Conservation (phyloP, 208 protist species). For the Trypanosoma rangeli region DNA sequence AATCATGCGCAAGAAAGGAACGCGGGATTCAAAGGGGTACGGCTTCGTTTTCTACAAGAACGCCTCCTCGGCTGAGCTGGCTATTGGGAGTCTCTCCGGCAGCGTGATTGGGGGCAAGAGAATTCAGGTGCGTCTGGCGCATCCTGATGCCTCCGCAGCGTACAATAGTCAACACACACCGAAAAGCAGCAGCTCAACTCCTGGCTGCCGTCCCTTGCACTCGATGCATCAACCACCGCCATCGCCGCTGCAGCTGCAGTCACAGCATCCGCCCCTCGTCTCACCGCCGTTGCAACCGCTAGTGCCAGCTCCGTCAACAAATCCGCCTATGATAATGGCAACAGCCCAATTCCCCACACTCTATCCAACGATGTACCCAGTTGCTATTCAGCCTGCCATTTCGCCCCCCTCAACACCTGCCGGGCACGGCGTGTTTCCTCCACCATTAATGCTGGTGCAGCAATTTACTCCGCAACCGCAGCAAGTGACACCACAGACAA, state of each 20-base stretch:
- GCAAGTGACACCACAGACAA: slow-evolving; percentile 9
- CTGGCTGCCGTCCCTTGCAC: slow-evolving; percentile 9
- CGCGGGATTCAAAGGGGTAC: slow-evolving; percentile 63
- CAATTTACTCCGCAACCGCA: slow-evolving; percentile 19
- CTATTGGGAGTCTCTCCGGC: slow-evolving; percentile 46
- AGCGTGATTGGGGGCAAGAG: slow-evolving; percentile 37
- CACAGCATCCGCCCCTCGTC: background rate
- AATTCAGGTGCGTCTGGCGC: slow-evolving; percentile 77
- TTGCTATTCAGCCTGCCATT: slow-evolving; percentile 3
- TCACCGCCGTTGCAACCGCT: background rate
- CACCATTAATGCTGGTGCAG: slow-evolving; percentile 22
- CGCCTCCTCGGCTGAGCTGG: slow-evolving; percentile 35
- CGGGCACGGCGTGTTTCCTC: background rate
- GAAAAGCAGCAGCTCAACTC: slow-evolving; percentile 11
- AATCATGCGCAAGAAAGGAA: slow-evolving; percentile 67
- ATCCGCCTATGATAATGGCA: slow-evolving; percentile 17
- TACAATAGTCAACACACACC: slow-evolving; percentile 18
- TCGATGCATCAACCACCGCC: slow-evolving; percentile 9
- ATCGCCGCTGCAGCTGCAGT: slow-evolving; percentile 1
- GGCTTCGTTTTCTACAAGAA: slow-evolving; percentile 80
- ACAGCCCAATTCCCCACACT: background rate
- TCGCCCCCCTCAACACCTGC: background rate
- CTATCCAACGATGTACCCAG: slow-evolving; percentile 18
- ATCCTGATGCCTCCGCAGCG: slow-evolving; percentile 43
- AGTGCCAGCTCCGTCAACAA: background rate